Evolutionary conservation across 139 green algal species (phyloP).

Genomic region (Tetradesmus lagerheimii): DNA sequence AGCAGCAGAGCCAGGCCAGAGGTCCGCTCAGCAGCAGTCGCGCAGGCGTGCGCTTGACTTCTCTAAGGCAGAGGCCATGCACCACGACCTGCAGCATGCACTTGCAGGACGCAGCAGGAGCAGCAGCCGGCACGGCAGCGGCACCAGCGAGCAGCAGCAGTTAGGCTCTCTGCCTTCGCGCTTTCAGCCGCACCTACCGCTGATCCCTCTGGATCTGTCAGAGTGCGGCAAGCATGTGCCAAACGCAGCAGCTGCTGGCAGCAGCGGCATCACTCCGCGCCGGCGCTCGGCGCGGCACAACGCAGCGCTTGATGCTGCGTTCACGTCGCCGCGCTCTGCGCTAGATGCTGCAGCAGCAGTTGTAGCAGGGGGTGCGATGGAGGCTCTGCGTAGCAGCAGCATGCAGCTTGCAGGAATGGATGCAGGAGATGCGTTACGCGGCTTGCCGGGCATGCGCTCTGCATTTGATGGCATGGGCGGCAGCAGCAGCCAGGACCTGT

Average conservation of each 20-base stretch:
- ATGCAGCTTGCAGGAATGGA: neutral
- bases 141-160: conserved; percentile 6
- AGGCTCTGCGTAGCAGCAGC: neutral
- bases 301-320: neutral
- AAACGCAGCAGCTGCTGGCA: neutral
- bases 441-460: neutral
- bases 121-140: neutral
- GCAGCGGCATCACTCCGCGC: neutral
- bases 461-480: neutral
- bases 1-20: conserved; percentile 5
- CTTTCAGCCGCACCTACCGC: neutral
- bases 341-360: conserved; percentile 30
- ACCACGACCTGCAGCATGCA: neutral
- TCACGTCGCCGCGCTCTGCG: conserved; percentile 23
- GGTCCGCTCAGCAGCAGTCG: neutral
- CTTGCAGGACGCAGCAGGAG: neutral
- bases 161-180: neutral
- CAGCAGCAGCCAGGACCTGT: neutral
- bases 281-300: neutral
- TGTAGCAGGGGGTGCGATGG: neutral
- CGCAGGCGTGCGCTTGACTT: conserved; percentile 31
- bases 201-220: conserved; percentile 32
- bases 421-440: neutral
- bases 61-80: conserved; percentile 9
- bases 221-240: conserved; percentile 24